Base-by-base conservation (phyloP, 371 early-diverging fungal species). In the Apophysomyces sp. region DNA sequence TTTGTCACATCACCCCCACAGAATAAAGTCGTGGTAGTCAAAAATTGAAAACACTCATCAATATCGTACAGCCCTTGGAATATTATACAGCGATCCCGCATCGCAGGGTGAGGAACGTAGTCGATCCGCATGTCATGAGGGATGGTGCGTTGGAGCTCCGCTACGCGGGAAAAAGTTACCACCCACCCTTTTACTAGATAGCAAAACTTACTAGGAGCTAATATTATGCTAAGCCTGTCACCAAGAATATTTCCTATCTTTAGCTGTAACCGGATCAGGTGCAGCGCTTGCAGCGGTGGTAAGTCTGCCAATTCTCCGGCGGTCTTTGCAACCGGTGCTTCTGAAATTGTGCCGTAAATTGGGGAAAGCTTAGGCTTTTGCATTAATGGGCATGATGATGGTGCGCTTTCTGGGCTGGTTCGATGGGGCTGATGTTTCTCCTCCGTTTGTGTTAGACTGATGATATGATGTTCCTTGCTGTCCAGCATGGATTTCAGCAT, bases 1-100 rank as follows among this genome's bases (percentile, higher is more conserved):
- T 79, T 77, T 7, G 78, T 55, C 16, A 78, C 65, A 54, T 81
- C 81, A n/a, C 86, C 86, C 0, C 80, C 80, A 34, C 69, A 70
- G 52, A 84, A 86, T 16, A 72, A 68, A 1, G 82, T 70, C 7
- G 64, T 69, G 32, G 61, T 73, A 1, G 80, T 67, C 36, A 84
- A 53, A 1, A 69, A 56, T 30, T 84, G 72, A 51, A 80, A 76
- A 34, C 72, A 72, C 34, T 80, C 80, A 56, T 76, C 73, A 9
- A 65, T 44, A 28, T 80, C 68, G 39, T 71, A 80, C 29, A 68
- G 65, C 15, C 67, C 77, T 60, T 72, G 80, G 36, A 74, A 77
- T 13, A 80, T n/a, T 37, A 80, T 80, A 69, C 77, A 64, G 16
- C 73, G 63, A 32, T 80, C 80, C 27, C 80, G 63, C 51, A 74